A percentile compares a stretch with the other conserved stretches of the same genome.
Conservation (phyloP, 306 rosid species). For the Betula pendula region DNA sequence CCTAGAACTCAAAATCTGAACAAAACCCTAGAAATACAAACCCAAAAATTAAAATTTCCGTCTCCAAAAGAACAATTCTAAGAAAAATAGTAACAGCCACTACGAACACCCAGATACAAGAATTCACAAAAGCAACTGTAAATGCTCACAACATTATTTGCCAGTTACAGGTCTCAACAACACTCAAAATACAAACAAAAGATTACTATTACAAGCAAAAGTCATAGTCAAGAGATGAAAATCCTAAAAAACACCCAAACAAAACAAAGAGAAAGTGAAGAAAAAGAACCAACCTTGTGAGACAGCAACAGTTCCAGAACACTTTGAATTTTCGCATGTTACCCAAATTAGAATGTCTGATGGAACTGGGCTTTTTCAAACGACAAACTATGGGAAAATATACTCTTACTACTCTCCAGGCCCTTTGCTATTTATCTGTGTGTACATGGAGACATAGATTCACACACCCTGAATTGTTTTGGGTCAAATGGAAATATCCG, state of each 20-base stretch:
- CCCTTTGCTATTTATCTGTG: neutral
- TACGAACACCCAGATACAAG: conserved; percentile 2
- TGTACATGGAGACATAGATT: neutral
- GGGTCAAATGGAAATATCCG: neutral
- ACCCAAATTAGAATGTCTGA: conserved; percentile 3
- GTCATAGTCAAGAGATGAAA: neutral
- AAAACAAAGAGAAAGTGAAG: neutral
- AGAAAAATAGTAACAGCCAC: neutral
- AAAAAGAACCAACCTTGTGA: conserved; percentile 10
- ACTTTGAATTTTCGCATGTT: neutral
- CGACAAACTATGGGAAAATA: neutral
- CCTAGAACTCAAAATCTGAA: conserved; percentile 21
- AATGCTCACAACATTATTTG: neutral
- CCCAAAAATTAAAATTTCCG: neutral
- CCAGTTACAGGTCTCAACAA: neutral
- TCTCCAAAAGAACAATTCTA: neutral
- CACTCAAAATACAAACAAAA: neutral
- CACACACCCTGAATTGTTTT: neutral
- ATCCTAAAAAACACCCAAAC: neutral
- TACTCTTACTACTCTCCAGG: neutral
- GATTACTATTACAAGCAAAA: neutral
- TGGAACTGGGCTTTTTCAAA: conserved; percentile 6
- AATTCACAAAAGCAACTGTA: neutral
- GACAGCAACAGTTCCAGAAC: neutral
- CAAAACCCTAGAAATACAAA: conserved; percentile 10